A percentile compares a stretch with the other conserved stretches of the same genome.
Evolutionary conservation across 441 rosid genomes (phyloP).

Genomic region (Adansonia grandidieri): DNA sequence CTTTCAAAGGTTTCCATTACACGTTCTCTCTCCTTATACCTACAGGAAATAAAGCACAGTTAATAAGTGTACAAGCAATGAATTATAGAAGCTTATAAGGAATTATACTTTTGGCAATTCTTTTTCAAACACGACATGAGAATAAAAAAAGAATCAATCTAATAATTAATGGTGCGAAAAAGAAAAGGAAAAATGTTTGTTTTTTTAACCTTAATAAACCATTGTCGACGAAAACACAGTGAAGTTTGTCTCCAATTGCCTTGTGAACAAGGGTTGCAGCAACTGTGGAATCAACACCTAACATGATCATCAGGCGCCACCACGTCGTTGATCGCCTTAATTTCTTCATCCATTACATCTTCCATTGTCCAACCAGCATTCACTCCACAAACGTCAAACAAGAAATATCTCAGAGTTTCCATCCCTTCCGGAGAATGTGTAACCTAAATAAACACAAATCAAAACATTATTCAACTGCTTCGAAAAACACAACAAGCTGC

Average conservation of each 20-base stretch:
- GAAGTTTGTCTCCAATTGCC: constrained; percentile 93
- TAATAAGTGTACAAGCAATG: neutral
- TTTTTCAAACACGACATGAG: neutral
- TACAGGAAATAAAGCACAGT: constrained; percentile 30
- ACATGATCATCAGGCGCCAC: constrained; percentile 81
- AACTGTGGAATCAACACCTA: constrained; percentile 92
- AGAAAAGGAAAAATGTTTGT: neutral
- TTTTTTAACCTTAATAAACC: constrained; percentile 76
- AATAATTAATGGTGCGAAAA: neutral
- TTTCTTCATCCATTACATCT: constrained; percentile 83
- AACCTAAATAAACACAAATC: constrained; percentile 51
- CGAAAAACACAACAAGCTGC: neutral
- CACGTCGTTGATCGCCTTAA: constrained; percentile 57
- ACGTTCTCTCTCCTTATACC: constrained; percentile 91
- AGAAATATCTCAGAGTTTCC: constrained; percentile 75
- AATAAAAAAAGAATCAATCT: neutral
- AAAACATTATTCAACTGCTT: neutral
- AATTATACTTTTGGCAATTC: neutral
- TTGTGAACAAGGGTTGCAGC: constrained; percentile 93
- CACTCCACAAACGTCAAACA: constrained; percentile 75
- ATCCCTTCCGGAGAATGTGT: constrained; percentile 91
- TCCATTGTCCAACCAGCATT: constrained; percentile 87
- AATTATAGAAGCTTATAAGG: neutral
- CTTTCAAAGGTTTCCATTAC: constrained; percentile 85
- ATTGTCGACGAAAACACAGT: constrained; percentile 88